Evolutionary conservation across 140 eudicot species (phyloP), one percentile per base, ranked within the genome.

Genomic region (Cichorium intybus): DNA sequence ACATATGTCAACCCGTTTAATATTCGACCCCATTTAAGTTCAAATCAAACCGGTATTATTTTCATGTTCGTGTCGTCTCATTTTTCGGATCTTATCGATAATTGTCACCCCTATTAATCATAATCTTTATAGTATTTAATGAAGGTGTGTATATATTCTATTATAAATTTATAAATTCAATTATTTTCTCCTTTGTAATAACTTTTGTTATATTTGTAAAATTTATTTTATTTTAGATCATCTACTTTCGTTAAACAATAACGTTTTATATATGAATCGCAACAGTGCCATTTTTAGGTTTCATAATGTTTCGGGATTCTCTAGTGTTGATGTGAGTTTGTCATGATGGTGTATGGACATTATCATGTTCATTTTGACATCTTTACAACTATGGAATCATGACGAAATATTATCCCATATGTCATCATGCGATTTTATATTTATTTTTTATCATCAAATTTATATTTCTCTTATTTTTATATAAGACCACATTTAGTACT

Each of bases 261-360:
- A 12, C 46, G 46, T 39, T 39, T 12, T 39, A 12, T 39, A 39
- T 39, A 39, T 39, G 46, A 11, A 39, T 5, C 16, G 41, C 56
- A 28, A 20, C 46, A 63, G 21, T 20, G 57, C 56, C 39, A 29
- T 50, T 55, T 54, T 56, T 18, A 45, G 62, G 55, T 28, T 60
- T 70, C 33, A 72, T 43, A 48, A 24, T 73, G 62, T 74, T 23
- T 56, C 17, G 59, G 62, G 75, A 67, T 62, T 53, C 39, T 53
- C 33, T 35, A 16, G 55, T 62, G 76, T 54, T 76, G 72, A 69
- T 70, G 77, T 62, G 72, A 62, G 56, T 62, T 24, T 33, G 62
- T 55, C 29, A 69, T 69, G 76, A 75, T 75, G 71, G 64, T 54
- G 72, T 75, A 52, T 75, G 66, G 76, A 75, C 80, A 69, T 62